Conservation (phyloP, 73 alveolate species). For the Stentor coeruleus region DNA sequence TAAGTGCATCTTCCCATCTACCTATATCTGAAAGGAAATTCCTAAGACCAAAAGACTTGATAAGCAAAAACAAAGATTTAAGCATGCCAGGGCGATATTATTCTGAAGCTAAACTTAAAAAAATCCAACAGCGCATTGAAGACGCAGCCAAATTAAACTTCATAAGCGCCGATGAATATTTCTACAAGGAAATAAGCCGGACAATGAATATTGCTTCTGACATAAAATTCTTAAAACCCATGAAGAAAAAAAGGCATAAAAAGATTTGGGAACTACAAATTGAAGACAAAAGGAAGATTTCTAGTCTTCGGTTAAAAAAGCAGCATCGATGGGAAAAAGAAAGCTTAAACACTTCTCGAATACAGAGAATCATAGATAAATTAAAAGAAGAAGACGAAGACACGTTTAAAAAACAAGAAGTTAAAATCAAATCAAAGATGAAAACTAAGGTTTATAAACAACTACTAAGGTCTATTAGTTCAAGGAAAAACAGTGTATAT, state of each 20-base stretch:
- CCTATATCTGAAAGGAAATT: too few species aligned
- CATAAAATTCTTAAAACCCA: neutral
- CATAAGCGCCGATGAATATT: conserved; percentile 5
- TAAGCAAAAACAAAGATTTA: too few species aligned
- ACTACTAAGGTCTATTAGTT: neutral
- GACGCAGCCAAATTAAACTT: neutral
- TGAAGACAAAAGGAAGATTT: neutral
- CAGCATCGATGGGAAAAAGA: neutral
- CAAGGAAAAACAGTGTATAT: neutral
- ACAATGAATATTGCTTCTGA: neutral
- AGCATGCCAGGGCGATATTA: neutral
- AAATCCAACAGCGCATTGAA: neutral
- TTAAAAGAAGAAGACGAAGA: conserved; percentile 9
- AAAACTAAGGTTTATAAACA: neutral
- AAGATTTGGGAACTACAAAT: neutral
- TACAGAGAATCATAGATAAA: neutral
- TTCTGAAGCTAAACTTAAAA: neutral
- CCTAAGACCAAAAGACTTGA: too few species aligned
- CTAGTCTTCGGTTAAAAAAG: neutral
- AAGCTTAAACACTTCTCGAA: neutral
- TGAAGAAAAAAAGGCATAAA: neutral
- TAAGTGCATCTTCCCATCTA: too few species aligned
- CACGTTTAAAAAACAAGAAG: neutral
- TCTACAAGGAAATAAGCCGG: neutral
- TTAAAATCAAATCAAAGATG: conserved; percentile 1